Conservation (phyloP, 345 rosid genomes). For the Noccaea caerulescens region DNA sequence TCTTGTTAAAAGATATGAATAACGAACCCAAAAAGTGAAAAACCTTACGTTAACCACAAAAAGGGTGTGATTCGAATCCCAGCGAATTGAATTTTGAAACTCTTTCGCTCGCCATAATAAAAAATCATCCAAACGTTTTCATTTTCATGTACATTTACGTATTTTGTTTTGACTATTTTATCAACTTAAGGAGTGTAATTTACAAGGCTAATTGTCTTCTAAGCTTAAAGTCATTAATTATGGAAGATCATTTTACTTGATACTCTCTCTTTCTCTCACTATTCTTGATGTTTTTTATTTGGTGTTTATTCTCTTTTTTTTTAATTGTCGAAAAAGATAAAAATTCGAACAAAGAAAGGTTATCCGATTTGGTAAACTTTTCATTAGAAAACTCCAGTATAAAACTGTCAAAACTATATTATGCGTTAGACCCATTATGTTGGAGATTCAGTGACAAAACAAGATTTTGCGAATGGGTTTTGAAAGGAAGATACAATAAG, state of each 20-base stretch:
- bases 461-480: constrained; percentile 6
- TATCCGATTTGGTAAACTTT: neutral
- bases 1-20: constrained; percentile 29
- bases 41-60: neutral
- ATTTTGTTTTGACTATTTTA: no score
- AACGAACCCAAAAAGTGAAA: constrained; percentile 13
- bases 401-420: neutral
- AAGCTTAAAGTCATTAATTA: neutral
- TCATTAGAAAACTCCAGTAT: neutral
- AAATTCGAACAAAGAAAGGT: no score
- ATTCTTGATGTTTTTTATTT: no score
- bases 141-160: neutral
- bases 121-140: neutral
- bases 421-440: constrained; percentile 11
- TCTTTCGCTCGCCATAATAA: neutral
- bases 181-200: no score
- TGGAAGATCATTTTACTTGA: neutral
- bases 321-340: no score
- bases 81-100: neutral
- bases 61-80: neutral
- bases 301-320: no score
- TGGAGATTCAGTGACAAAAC: neutral
- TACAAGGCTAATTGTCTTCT: no score
- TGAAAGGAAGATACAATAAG: no score
- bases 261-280: neutral